Conservation (phyloP, 1,284 basidiomycete genomes). For the Papiliotrema terrestris region DNA sequence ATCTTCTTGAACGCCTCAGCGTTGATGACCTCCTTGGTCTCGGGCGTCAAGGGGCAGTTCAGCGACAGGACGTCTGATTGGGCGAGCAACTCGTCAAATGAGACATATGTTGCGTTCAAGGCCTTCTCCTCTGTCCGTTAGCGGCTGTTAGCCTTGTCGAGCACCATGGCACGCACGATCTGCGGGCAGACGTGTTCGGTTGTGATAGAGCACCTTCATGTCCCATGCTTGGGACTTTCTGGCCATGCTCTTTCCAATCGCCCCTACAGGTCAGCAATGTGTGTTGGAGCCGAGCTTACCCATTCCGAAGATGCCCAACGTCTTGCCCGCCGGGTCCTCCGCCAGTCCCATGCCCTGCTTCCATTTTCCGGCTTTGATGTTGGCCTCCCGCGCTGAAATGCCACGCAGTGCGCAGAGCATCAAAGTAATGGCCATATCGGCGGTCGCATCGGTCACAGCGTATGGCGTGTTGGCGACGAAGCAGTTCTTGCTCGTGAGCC, state of each 20-base stretch:
- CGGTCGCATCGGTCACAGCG: constrained; percentile 26
- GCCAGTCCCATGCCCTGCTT: constrained; percentile 14
- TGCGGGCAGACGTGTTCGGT: constrained; percentile 17
- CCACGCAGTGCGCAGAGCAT: constrained; percentile 22
- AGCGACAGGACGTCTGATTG: constrained; percentile 28
- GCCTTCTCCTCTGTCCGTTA: constrained; percentile 18
- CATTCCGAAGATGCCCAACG: constrained; percentile 23
- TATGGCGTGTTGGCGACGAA: constrained; percentile 26
- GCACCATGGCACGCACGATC: constrained; percentile 6
- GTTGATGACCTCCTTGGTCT: constrained; percentile 20
- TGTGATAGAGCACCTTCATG: constrained; percentile 31
- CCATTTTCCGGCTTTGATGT: constrained; percentile 19
- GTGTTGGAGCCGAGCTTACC: constrained; percentile 8
- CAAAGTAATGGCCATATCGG: constrained; percentile 24
- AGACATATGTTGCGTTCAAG: constrained; percentile 22
- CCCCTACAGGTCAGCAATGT: constrained; percentile 8
- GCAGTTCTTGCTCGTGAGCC: constrained; percentile 13
- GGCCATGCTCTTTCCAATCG: constrained; percentile 27
- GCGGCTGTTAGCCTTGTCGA: background rate
- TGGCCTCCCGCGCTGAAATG: constrained; percentile 11
- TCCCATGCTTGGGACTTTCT: constrained; percentile 19
- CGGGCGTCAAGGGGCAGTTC: constrained; percentile 20
- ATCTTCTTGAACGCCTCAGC: constrained; percentile 16
- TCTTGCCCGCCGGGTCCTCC: constrained; percentile 17
- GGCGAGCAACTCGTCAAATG: constrained; percentile 38